Base-by-base conservation (phyloP, 441 rosid species). In the Theobroma grandiflorum region DNA sequence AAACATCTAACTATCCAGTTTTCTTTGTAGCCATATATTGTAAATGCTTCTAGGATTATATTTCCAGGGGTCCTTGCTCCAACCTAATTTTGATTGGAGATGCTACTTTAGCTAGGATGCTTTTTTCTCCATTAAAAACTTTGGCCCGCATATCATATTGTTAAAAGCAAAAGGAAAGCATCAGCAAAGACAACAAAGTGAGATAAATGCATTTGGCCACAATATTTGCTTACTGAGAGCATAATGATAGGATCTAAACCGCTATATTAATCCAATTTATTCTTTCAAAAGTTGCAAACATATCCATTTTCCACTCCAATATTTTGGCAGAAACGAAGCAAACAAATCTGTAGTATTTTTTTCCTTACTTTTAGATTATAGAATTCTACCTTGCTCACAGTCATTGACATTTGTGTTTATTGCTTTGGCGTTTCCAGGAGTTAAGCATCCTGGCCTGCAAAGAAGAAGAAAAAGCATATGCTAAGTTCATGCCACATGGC, bases 371-470 rank as follows among this genome's bases (percentile, higher is more conserved):
- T 26, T 18, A 31, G 71, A 49, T 68, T 76, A 31, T 58, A 49
- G 31, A 49, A 49, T 35, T 15, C 58, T 75, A 87, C 90, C 90
- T 79, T 65, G 72, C 64, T 79, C 59, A 37, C 31, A 9, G 59
- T 47, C 63, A 68, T 33, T 14, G 26, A 62, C 49, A 49, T 45
- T 55, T 78, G 12, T 74, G 50, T 22, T 53, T 42, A 31, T 72
- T 62, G 14, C 84, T 62, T 43, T 26, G 64, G 66, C 53, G 31
- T 43, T 72, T 31, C 76, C 52, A 75, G 16, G 75, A 65, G 71
- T 65, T 35, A 74, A 74, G 52, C 16, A 64, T 77, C 62, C 85
- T 59, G 76, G 70, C 85, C 87, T 85, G 84, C 47, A 74, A 0
- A 76, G 16, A 61, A 75, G 43, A 37, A 76, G 37, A 68, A 47